A percentile compares a stretch with the other conserved stretches of the same genome.
Conservation (phyloP, 768 basidiomycete species). For the Tylopilus rubrobrunneus region DNA sequence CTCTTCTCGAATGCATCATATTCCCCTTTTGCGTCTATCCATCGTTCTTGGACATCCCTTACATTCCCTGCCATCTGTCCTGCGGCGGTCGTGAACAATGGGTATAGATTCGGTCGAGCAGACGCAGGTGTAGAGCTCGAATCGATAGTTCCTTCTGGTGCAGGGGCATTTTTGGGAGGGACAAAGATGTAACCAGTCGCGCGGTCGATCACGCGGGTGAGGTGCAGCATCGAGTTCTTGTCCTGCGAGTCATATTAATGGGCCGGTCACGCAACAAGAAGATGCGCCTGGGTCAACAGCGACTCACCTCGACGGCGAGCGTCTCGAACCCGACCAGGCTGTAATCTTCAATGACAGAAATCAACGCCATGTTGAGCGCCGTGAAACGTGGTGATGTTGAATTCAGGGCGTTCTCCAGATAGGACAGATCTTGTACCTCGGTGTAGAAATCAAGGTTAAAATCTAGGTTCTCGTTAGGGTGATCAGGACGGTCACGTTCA, state of each 20-base stretch:
- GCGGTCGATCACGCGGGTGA: conserved; percentile 80
- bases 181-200: conserved; percentile 91
- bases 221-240: conserved; percentile 89
- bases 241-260: conserved; percentile 49
- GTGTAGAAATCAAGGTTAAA: conserved; percentile 99
- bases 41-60: conserved; percentile 85
- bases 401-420: conserved; percentile 74
- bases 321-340: conserved; percentile 95
- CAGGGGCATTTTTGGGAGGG: conserved; percentile 41
- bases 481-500: background rate
- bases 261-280: background rate
- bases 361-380: conserved; percentile 84
- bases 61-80: conserved; percentile 53
- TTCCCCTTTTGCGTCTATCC: conserved; percentile 80
- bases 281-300: background rate
- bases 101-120: conserved; percentile 58
- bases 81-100: conserved; percentile 64
- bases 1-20: conserved; percentile 79
- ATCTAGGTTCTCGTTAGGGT: conserved; percentile 43
- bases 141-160: conserved; percentile 31
- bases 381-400: conserved; percentile 64
- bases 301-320: conserved; percentile 83
- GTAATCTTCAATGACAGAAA: conserved; percentile 92
- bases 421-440: conserved; percentile 92
- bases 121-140: conserved; percentile 34